phyloP scores from a whole-genome alignment of 768 basidiomycete genomes.

The Kwoniella dejecticola region DNA sequence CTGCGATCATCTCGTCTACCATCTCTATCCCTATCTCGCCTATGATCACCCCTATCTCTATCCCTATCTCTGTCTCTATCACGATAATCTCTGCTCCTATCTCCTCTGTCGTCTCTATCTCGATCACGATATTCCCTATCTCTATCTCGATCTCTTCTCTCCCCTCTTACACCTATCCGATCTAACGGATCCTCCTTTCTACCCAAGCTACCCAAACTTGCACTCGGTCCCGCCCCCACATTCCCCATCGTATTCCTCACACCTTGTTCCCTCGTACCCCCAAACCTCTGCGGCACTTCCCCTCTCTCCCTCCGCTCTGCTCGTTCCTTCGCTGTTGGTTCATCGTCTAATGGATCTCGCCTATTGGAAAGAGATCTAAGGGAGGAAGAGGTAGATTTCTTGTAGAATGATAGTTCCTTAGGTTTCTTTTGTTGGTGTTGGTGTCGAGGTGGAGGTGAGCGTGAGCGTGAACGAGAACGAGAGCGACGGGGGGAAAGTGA shows the following conservation, averaged over 20 bases:
- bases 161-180: constrained; percentile 33
- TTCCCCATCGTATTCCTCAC: constrained; percentile 49
- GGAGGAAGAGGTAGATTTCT: constrained; percentile 38
- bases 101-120: constrained; percentile 9
- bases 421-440: constrained; percentile 26
- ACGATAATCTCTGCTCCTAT: constrained; percentile 8
- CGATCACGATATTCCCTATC: constrained; percentile 12
- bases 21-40: constrained; percentile 19
- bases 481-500: constrained; percentile 36
- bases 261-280: constrained; percentile 46
- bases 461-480: constrained; percentile 28
- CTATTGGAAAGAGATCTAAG: constrained; percentile 39
- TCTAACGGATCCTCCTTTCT: constrained; percentile 41
- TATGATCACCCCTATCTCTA: constrained; percentile 1
- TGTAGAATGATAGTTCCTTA: constrained; percentile 56
- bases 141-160: constrained; percentile 11
- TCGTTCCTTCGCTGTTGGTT: constrained; percentile 36
- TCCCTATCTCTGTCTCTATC: constrained; percentile 22
- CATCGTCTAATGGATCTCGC: constrained; percentile 47
- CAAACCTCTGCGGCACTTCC: constrained; percentile 47
- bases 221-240: neutral
- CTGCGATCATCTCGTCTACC: neutral
- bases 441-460: constrained; percentile 31
- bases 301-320: constrained; percentile 41
- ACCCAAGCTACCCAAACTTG: constrained; percentile 36